phyloP scores from a whole-genome alignment of 257 asterid species.

The Fraxinus americana region DNA sequence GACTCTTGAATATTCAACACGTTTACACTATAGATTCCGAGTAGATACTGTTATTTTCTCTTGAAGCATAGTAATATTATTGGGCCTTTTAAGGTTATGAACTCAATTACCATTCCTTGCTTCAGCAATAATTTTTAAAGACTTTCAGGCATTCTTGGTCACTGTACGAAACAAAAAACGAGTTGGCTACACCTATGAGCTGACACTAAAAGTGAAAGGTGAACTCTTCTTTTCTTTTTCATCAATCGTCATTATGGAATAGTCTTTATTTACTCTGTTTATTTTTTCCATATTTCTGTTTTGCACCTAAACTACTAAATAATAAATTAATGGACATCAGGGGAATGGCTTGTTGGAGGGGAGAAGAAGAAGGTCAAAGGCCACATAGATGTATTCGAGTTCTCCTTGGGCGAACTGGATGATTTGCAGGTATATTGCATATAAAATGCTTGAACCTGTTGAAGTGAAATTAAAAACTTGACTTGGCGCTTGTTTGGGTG shows the following conservation, averaged over 20 bases:
- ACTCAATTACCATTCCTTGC: neutral
- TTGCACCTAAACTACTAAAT: neutral
- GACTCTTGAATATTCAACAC: too few relatives aligned
- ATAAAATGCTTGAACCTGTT: too few relatives aligned
- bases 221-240: neutral
- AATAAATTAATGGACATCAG: constrained; percentile 32
- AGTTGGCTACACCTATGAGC: constrained; percentile 89
- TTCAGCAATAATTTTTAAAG: neutral
- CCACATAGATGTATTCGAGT: constrained; percentile 69
- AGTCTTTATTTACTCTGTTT: too few relatives aligned
- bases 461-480: too few relatives aligned
- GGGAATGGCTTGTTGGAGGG: constrained; percentile 80
- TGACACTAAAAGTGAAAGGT: constrained; percentile 76
- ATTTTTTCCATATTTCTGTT: neutral
- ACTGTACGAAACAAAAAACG: constrained; percentile 92
- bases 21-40: too few relatives aligned
- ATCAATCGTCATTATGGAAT: neutral
- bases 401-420: constrained; percentile 89
- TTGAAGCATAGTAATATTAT: too few relatives aligned
- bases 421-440: constrained; percentile 67
- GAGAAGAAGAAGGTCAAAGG: constrained; percentile 73
- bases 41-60: too few relatives aligned
- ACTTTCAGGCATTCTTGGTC: constrained; percentile 77
- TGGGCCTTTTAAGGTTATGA: neutral
- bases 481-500: too few relatives aligned